A percentile compares a stretch with the other conserved stretches of the same genome.
phyloP scores from a whole-genome alignment of 208 protist species.

The Acanthamoeba castellanii region DNA sequence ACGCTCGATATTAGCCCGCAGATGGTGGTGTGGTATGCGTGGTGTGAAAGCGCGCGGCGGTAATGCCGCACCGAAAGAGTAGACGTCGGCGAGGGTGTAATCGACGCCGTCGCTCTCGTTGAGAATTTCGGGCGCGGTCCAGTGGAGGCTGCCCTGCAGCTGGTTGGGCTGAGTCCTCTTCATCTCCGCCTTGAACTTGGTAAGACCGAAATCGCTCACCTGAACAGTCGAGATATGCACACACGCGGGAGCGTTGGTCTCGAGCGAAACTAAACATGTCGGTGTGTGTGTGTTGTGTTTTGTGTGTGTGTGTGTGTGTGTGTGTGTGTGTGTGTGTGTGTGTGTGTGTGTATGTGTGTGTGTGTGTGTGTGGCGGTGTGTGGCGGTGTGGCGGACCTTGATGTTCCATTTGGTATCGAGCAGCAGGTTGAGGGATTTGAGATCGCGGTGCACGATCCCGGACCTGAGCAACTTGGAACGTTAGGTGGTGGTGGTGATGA shows the following conservation, averaged over 20 bases:
- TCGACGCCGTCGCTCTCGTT: neutral
- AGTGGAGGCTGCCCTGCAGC: constrained; percentile 34
- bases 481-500: too few relatives aligned
- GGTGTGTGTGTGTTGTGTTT: too few relatives aligned
- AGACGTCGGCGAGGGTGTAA: neutral
- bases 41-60: neutral
- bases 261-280: too few relatives aligned
- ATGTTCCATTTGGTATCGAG: constrained; percentile 26
- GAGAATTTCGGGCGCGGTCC: constrained; percentile 36
- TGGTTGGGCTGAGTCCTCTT: neutral
- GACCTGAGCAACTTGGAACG: too few relatives aligned
- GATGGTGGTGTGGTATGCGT: too few relatives aligned
- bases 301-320: too few relatives aligned
- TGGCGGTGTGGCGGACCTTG: neutral
- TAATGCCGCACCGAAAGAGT: neutral
- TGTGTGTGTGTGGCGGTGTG: too few relatives aligned
- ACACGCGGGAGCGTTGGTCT: too few relatives aligned
- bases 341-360: neutral
- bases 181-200: constrained; percentile 15
- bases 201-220: constrained; percentile 55
- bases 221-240: neutral
- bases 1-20: neutral
- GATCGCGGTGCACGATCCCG: constrained; percentile 12
- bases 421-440: constrained; percentile 3
- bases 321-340: neutral